Evolutionary conservation across 257 asterid species (phyloP).

Genomic region (Gentiana macrophylla): DNA sequence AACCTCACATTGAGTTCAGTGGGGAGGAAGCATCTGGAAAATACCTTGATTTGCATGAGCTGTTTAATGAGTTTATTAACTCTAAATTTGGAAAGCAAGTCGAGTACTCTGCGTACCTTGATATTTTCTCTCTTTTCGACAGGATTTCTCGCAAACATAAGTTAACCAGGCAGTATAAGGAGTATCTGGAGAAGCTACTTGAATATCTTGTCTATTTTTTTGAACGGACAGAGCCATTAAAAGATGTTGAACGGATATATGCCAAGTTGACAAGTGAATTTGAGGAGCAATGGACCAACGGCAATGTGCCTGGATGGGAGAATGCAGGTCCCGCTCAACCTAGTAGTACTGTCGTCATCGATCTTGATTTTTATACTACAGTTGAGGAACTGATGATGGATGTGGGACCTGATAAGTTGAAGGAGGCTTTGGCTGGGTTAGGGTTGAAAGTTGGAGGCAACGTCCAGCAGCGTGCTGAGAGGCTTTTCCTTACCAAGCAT

Average conservation of each 20-base stretch:
- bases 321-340: conserved; percentile 39
- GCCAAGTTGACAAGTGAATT: conserved; percentile 70
- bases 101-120: conserved; percentile 81
- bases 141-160: conserved; percentile 54
- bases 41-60: conserved; percentile 92
- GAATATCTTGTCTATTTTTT: conserved; percentile 68
- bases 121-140: conserved; percentile 53
- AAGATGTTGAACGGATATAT: conserved; percentile 81
- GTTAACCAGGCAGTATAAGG: conserved; percentile 71
- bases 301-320: conserved; percentile 71
- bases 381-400: conserved; percentile 63
- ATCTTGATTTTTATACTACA: conserved; percentile 71
- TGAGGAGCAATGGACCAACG: conserved; percentile 77
- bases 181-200: conserved; percentile 67
- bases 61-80: conserved; percentile 71
- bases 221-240: conserved; percentile 81
- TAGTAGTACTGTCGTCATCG: conserved; percentile 29
- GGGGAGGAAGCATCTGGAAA: conserved; percentile 97
- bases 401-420: conserved; percentile 81
- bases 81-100: conserved; percentile 74
- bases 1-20: conserved; percentile 73
- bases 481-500: conserved; percentile 80
- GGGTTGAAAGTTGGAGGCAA: too few species aligned
- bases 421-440: conserved; percentile 21
- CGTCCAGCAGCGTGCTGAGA: conserved; percentile 63